Evolutionary conservation across 1,139 yeast genomes (phyloP).

Genomic region (Taphrina flavorubra): DNA sequence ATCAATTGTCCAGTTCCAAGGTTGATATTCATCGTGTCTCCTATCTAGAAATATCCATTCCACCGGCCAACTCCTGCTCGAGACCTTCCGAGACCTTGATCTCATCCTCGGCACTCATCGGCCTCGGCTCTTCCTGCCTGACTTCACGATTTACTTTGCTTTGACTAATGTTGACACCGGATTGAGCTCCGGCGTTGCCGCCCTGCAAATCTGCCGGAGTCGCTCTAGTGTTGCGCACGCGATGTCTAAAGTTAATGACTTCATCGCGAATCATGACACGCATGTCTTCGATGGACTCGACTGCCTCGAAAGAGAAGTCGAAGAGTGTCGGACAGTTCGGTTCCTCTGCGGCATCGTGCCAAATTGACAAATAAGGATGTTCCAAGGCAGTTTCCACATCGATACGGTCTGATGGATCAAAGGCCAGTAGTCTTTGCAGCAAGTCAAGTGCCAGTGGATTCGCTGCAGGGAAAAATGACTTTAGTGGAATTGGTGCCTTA

Average conservation of each 20-base stretch:
- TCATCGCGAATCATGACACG: conserved; percentile 78
- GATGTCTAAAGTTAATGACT: conserved; percentile 76
- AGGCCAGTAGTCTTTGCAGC: conserved; percentile 77
- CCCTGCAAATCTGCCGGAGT: not conserved
- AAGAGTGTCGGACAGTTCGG: conserved; percentile 82
- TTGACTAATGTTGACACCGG: conserved; percentile 7
- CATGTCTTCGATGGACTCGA: conserved; percentile 80
- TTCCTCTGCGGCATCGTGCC: conserved; percentile 98
- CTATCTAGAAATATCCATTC: conserved; percentile 31
- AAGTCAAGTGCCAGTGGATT: conserved; percentile 85
- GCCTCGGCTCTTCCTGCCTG: conserved; percentile 33
- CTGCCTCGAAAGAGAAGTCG: conserved; percentile 87
- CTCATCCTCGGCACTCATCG: conserved; percentile 38
- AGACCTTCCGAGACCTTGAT: conserved; percentile 20
- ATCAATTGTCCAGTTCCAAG: not conserved
- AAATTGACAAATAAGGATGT: conserved; percentile 85
- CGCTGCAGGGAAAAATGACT: conserved; percentile 76
- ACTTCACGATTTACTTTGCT: conserved; percentile 4
- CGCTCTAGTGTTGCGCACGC: conserved; percentile 57
- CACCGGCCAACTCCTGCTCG: conserved; percentile 34
- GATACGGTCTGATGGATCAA: conserved; percentile 86
- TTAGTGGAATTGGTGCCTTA: conserved; percentile 81
- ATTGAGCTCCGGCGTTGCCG: not conserved
- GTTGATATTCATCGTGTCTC: not conserved
- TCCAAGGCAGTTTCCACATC: conserved; percentile 86